phyloP scores from a whole-genome alignment of 768 basidiomycete species.

The Lactarius hengduanensis region DNA sequence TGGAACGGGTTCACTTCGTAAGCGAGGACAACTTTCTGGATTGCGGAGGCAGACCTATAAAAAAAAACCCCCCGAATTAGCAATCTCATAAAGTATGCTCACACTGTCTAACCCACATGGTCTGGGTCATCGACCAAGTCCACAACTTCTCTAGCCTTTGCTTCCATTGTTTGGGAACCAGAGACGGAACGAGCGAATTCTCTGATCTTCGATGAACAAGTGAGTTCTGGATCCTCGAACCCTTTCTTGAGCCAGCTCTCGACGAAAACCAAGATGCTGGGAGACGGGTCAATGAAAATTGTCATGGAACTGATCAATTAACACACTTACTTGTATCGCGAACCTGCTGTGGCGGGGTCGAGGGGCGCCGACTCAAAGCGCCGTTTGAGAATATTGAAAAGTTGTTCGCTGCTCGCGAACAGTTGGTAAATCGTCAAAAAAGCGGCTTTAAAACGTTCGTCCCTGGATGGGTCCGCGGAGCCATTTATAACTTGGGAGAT shows the following conservation, averaged over 20 bases:
- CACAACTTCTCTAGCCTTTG: constrained; percentile 8
- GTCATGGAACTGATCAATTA: background rate
- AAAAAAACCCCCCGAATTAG: constrained; percentile 2
- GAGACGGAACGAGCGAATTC: constrained; percentile 2
- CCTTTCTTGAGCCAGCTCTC: constrained; percentile 23
- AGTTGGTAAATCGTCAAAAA: constrained; percentile 20
- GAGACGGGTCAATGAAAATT: background rate
- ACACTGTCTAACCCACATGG: constrained; percentile 6
- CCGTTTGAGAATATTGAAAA: constrained; percentile 17
- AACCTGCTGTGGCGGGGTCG: background rate
- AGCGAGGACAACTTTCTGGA: background rate
- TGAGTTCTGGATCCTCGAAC: constrained; percentile 17
- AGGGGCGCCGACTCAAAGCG: constrained; percentile 6
- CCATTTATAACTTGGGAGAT: constrained; percentile 2
- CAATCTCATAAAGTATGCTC: background rate
- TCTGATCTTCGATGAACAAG: constrained; percentile 9
- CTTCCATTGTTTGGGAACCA: constrained; percentile 15
- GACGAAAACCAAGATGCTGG: constrained; percentile 20
- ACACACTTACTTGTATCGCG: constrained; percentile 12
- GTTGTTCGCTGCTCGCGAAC: constrained; percentile 10
- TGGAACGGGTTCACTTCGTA: constrained; percentile 2
- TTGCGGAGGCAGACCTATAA: constrained; percentile 12
- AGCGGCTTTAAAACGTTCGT: background rate
- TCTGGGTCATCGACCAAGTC: constrained; percentile 3
- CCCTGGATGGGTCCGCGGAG: background rate